Evolutionary conservation across 75 land plant species (phyloP).

Genomic region (Pinus taeda): DNA sequence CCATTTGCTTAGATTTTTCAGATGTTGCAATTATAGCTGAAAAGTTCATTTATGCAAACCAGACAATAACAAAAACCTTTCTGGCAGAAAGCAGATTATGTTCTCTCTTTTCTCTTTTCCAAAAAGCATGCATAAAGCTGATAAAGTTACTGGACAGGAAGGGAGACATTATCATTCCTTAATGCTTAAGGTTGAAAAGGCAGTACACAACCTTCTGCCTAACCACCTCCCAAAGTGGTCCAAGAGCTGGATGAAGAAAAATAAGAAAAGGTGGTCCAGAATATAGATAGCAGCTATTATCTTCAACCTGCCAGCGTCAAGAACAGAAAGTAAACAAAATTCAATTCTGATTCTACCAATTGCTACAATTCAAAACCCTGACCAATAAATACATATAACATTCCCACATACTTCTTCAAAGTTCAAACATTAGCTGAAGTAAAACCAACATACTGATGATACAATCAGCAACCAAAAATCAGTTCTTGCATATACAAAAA

Average conservation of each 20-base stretch:
- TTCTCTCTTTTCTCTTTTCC: not conserved
- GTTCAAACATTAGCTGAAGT: no score
- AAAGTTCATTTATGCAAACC: not conserved
- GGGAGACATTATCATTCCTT: not conserved
- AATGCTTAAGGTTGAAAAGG: constrained; percentile 4
- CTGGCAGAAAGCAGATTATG: not conserved
- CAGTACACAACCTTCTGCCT: constrained; percentile 74
- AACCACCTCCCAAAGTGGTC: constrained; percentile 86
- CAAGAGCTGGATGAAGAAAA: constrained; percentile 93
- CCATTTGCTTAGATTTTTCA: not conserved
- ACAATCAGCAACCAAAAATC: no score
- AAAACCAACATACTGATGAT: no score
- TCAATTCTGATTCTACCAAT: no score
- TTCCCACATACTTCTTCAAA: no score
- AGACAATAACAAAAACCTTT: not conserved
- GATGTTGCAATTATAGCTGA: not conserved
- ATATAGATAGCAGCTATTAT: constrained; percentile 63
- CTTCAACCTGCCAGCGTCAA: constrained; percentile 53
- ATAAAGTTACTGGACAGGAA: not conserved
- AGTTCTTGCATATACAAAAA: no score
- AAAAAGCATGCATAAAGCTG: not conserved
- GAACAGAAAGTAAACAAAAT: not conserved
- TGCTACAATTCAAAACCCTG: no score
- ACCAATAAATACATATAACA: no score
- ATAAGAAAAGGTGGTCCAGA: constrained; percentile 88